Evolutionary conservation across 176 grass and related monocot species (phyloP).

Genomic region (Oryza meridionalis): DNA sequence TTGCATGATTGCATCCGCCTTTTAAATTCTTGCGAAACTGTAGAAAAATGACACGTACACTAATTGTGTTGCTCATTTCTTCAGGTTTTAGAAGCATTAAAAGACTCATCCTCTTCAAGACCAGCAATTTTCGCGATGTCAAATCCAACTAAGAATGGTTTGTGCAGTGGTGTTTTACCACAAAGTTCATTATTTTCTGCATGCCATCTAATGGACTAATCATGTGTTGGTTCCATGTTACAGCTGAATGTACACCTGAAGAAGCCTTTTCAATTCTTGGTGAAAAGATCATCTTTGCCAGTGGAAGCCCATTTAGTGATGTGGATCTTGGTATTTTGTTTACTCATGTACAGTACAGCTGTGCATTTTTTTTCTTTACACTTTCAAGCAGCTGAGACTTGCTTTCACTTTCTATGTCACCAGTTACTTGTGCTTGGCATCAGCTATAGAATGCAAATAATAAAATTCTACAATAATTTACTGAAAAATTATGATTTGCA

Average conservation of each 20-base stretch:
- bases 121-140: constrained; percentile 98
- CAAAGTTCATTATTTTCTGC: constrained; percentile 23
- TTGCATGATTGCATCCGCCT: neutral
- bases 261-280: constrained; percentile 91
- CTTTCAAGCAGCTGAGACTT: constrained; percentile 12
- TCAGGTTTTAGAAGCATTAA: constrained; percentile 90
- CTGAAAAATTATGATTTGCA: neutral
- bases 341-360: neutral
- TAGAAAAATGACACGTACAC: constrained; percentile 22
- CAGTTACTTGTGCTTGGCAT: constrained; percentile 24
- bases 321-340: constrained; percentile 79
- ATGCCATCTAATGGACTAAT: constrained; percentile 33
- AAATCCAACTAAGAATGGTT: constrained; percentile 97
- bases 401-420: constrained; percentile 13
- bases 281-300: constrained; percentile 86
- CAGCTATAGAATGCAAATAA: neutral
- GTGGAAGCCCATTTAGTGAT: constrained; percentile 90
- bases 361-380: neutral
- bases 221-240: constrained; percentile 37
- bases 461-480: neutral
- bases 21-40: constrained; percentile 9
- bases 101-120: constrained; percentile 87
- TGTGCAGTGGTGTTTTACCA: constrained; percentile 43
- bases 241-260: constrained; percentile 92
- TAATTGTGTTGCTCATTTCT: constrained; percentile 19